phyloP scores from a whole-genome alignment of 83 land plant genomes.

The Diphasiastrum complanatum region DNA sequence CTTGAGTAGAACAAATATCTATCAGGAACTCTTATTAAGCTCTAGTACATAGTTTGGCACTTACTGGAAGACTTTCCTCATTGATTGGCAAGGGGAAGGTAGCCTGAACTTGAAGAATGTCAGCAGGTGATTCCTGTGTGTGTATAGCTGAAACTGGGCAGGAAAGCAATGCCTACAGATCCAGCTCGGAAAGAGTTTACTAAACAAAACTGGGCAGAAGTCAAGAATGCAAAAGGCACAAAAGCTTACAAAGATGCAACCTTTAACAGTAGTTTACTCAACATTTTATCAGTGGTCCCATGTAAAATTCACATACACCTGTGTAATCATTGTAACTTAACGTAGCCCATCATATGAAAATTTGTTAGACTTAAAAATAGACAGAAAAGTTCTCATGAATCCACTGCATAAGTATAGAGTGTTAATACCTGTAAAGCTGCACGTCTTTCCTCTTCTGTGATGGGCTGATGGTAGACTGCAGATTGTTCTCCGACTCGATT shows the following conservation, averaged over 20 bases:
- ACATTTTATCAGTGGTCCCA: too few species aligned
- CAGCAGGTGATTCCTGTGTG: slow-evolving; percentile 18
- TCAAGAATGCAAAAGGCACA: too few species aligned
- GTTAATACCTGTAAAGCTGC: slow-evolving; percentile 21
- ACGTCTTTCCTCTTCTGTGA: slow-evolving; percentile 17
- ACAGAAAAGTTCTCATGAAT: background rate
- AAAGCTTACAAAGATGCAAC: too few species aligned
- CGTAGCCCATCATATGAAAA: too few species aligned
- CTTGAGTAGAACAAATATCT: too few species aligned
- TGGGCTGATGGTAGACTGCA: slow-evolving; percentile 30
- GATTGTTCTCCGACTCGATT: slow-evolving; percentile 14
- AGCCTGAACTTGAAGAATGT: slow-evolving; percentile 14
- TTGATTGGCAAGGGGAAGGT: slow-evolving; percentile 24
- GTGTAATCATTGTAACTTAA: too few species aligned
- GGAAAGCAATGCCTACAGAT: slow-evolving; percentile 19
- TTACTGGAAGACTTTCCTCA: slow-evolving; percentile 17
- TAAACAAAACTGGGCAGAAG: too few species aligned
- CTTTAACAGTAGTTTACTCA: too few species aligned
- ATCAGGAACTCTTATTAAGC: too few species aligned
- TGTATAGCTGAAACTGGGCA: slow-evolving; percentile 27
- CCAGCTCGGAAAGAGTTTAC: background rate
- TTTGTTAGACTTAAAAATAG: background rate
- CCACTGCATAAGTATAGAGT: background rate
- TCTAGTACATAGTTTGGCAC: background rate
- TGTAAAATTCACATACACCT: too few species aligned